Base-by-base conservation (phyloP, 352 stramenopile genomes). In the Globisporangium abappressorium region DNA sequence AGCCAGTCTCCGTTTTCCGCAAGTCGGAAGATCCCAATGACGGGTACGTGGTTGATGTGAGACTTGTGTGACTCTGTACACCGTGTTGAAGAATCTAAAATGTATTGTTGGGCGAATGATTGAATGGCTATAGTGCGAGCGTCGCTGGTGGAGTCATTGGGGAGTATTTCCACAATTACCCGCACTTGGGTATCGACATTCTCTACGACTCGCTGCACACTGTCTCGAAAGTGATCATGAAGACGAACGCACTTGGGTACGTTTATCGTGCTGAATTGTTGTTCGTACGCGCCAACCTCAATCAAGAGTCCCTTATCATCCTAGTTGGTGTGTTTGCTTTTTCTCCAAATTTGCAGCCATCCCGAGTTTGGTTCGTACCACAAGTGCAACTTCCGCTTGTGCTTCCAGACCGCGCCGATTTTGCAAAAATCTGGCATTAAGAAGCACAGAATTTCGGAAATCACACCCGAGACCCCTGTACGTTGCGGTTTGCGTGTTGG, bases 111-210 rank as follows among this genome's bases (percentile, higher is more conserved):
- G 18, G 43, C 28, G 36, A 18, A 38, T 57, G 49, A 22, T 20
- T 18, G 26, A 20, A 61, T 46, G 30, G 18, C 3, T 46, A 30
- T 26, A 90, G 81, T 51, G 69, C 80, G 12, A 88, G 78, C 9
- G 66, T 89, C 59, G 76, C 75, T 64, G 81, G 81, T 24, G 86
- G 85, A 9, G 66, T 79, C 0, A 71, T 89, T 2, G 78, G 83
- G 3, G 82, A 93, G 49, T 95, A 94, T 60, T 93, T 95, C 62
- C 87, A 95, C 71, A 95, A 95, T 70, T 95, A 93, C 65, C 85
- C 86, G 8, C 85, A 95, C 49, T 65, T 95, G 5, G 87, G 87
- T 18, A 67, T 93, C 51, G 87, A 95, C 61, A 76, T 95, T 33
- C 74, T 95, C 51, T 95, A 93, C 57, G 71, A 91, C 46, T 80